phyloP scores from a whole-genome alignment of 352 stramenopile genomes.

The Plasmopara muralis region DNA sequence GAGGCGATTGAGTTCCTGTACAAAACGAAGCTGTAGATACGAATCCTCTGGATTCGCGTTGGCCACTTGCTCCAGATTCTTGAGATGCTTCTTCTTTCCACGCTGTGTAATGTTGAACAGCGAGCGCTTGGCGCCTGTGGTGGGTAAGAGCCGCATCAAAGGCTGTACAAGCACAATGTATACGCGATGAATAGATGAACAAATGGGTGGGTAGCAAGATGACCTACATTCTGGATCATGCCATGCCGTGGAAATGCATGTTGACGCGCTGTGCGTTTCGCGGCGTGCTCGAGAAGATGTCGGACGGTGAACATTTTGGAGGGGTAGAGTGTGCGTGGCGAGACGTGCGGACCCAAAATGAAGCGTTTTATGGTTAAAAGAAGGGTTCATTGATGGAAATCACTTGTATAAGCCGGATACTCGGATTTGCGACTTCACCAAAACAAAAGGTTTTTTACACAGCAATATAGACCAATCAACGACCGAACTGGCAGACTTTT shows the following conservation, averaged over 20 bases:
- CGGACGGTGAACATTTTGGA: neutral
- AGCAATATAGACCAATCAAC: too few species aligned
- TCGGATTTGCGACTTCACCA: too few species aligned
- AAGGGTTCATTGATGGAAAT: too few species aligned
- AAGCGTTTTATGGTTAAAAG: too few species aligned
- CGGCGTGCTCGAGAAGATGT: too few species aligned
- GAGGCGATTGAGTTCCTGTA: slow-evolving; percentile 84
- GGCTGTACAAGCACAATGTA: slow-evolving; percentile 4
- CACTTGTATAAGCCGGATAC: too few species aligned
- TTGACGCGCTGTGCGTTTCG: too few species aligned
- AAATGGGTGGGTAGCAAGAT: neutral
- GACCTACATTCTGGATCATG: slow-evolving; percentile 13
- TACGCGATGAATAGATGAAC: neutral
- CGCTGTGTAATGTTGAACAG: slow-evolving; percentile 79
- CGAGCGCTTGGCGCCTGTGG: slow-evolving; percentile 35
- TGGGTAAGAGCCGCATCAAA: neutral
- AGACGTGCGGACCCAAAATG: slow-evolving; percentile 29
- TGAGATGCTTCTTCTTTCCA: slow-evolving; percentile 74
- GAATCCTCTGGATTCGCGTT: slow-evolving; percentile 70
- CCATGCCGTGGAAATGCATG: too few species aligned
- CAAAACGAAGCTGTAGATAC: slow-evolving; percentile 70
- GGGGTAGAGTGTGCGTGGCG: slow-evolving; percentile 15
- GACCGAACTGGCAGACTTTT: too few species aligned
- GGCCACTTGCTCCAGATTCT: slow-evolving; percentile 75
- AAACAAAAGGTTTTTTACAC: too few species aligned